Conservation (phyloP, 306 rosid species). For the Sicyos edulis region DNA sequence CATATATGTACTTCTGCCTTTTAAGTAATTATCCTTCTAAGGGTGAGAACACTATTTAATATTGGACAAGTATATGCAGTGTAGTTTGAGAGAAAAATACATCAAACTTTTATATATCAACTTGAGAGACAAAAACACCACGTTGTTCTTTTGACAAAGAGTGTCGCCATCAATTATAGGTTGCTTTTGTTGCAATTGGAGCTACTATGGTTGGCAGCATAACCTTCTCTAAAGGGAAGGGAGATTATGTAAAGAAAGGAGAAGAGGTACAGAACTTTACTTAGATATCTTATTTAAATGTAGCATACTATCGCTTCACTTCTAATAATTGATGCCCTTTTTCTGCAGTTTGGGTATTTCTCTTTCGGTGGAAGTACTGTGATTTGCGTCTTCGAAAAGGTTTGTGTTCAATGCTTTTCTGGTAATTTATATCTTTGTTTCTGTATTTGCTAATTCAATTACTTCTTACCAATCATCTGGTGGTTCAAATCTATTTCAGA, state of each 20-base stretch:
- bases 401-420: conserved; percentile 28
- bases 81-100: too few species aligned
- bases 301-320: conserved; percentile 3
- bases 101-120: not conserved
- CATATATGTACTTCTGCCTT: too few species aligned
- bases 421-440: not conserved
- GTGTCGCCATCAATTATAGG: conserved; percentile 40
- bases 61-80: too few species aligned
- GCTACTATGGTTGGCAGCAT: conserved; percentile 99
- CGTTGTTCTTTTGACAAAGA: not conserved
- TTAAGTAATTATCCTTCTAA: not conserved
- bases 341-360: conserved; percentile 84
- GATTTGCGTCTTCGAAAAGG: conserved; percentile 85
- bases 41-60: not conserved
- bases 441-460: not conserved
- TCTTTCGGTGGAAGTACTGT: conserved; percentile 98
- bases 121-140: not conserved
- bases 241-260: conserved; percentile 81
- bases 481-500: conserved; percentile 1
- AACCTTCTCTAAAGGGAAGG: conserved; percentile 60
- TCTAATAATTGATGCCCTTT: conserved; percentile 29
- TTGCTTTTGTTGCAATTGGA: conserved; percentile 90
- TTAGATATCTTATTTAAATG: conserved; percentile 1
- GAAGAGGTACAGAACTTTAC: conserved; percentile 60
- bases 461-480: not conserved